Evolutionary conservation across 768 basidiomycete species (phyloP).

Genomic region (Pleurotus tuber-regium): DNA sequence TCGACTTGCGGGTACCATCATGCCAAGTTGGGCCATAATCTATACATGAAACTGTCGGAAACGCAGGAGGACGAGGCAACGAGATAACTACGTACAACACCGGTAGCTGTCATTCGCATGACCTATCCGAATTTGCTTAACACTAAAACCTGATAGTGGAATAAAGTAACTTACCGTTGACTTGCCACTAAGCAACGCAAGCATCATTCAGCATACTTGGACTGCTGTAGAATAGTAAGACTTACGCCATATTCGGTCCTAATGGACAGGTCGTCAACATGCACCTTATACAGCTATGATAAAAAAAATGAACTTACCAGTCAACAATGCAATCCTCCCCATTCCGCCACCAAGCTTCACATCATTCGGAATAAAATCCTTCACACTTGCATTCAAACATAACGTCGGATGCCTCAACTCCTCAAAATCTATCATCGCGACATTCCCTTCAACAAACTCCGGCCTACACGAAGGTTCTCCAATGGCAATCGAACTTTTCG

Average conservation of each 20-base stretch:
- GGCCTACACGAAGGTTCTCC: constrained; percentile 96
- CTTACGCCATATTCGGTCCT: constrained; percentile 91
- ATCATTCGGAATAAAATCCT: constrained; percentile 88
- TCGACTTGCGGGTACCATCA: constrained; percentile 84
- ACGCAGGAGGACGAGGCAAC: not conserved
- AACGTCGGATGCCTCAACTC: constrained; percentile 89
- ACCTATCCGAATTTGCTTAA: constrained; percentile 36
- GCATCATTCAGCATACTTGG: constrained; percentile 7
- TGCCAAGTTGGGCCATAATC: constrained; percentile 95
- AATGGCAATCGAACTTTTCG: constrained; percentile 84
- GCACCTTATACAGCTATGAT: not conserved
- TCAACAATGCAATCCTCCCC: constrained; percentile 79
- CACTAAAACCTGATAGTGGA: not conserved
- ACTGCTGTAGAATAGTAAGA: constrained; percentile 9
- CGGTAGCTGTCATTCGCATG: constrained; percentile 96
- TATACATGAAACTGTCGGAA: constrained; percentile 23
- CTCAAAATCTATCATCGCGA: constrained; percentile 84
- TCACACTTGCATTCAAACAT: constrained; percentile 55
- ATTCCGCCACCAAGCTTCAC: constrained; percentile 78
- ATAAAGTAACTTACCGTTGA: constrained; percentile 51
- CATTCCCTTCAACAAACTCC: constrained; percentile 76
- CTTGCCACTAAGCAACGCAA: constrained; percentile 53
- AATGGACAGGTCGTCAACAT: not conserved
- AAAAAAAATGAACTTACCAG: constrained; percentile 49
- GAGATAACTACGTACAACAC: constrained; percentile 56